Conservation (phyloP, 306 rosid genomes). For the Urtica urens region DNA sequence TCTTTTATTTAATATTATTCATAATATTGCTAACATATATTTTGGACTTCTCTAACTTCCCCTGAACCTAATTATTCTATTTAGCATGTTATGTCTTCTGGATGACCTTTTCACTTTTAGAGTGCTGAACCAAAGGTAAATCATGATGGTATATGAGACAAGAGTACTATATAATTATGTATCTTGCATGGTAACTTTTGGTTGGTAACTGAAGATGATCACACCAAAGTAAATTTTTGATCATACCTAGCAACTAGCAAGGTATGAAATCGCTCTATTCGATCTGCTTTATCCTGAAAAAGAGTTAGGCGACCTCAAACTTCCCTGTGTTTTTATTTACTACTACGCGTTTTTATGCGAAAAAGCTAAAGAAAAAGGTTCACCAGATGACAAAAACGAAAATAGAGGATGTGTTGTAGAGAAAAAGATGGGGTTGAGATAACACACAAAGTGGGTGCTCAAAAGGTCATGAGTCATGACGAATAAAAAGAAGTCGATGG, state of each 20-base stretch:
- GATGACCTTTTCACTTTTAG: constrained; percentile 11
- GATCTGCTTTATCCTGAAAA: no score
- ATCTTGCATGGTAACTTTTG: constrained; percentile 25
- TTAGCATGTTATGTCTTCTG: constrained; percentile 9
- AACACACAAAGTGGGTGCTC: constrained; percentile 4
- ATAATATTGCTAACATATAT: no score
- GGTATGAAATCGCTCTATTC: no score
- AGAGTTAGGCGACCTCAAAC: background rate
- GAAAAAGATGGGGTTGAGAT: background rate
- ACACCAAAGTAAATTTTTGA: background rate
- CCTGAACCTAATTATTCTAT: constrained; percentile 10
- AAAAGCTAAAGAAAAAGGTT: background rate
- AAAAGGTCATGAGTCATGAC: constrained; percentile 20
- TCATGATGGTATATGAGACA: constrained; percentile 18
- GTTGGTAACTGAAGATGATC: constrained; percentile 19
- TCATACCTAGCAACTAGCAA: background rate
- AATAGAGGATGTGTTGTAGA: no score
- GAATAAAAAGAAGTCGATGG: background rate
- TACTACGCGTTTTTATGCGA: background rate
- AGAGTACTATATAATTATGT: constrained; percentile 18
- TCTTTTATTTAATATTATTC: no score
- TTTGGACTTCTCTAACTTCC: background rate
- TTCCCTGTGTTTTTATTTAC: background rate
- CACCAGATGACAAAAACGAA: background rate
- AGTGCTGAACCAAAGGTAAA: constrained; percentile 14